Base-by-base conservation (phyloP, 1,139 yeast genomes). In the Pichia sp. region DNA sequence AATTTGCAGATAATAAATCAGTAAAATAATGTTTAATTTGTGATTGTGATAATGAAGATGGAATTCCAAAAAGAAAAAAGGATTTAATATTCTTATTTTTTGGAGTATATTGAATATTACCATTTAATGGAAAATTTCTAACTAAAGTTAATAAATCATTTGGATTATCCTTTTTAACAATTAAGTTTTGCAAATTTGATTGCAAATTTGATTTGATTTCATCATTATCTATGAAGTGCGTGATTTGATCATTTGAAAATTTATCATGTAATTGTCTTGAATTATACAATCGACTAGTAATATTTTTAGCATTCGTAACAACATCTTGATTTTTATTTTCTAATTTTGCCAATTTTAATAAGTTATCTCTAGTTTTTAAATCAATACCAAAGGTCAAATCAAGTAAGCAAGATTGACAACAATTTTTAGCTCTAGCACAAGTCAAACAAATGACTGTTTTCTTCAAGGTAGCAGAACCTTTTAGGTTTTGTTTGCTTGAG, bases 371-470 rank as follows among this genome's bases (percentile, higher is more conserved):
- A 8, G 88, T 66, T 16, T 81, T 78, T 15, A 87, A 60, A 0
- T 96, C 89, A 21, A 91, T 74, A 6, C 88, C 84, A 64, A 80
- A 85, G 21, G 80, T 75, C 38, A 87, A 66, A 63, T 91, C 97
- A 33, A 84, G 63, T 76, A 87, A 74, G 59, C 98, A 91, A 19
- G 79, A 65, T 59, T 91, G 97, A 56, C 98, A 91, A 50, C 95
- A 83, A 62, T 85, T 82, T 49, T 81, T 73, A 36, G 81, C 75
- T 33, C 78, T 66, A 1, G 96, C 80, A 63, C 98, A 91, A 0
- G 89, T 78, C 30, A 66, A 59, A 61, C 98, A 88, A 19, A 87
- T 74, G 5, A 73, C 62, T 6, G 85, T 78, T 51, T 71, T 74
- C 45, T 69, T 69, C 38, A 69, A 56, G 16, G 37, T 50, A 43